Conservation (phyloP, 2,329 filamentous ascomycete species). For the Aureobasidium sp. region DNA sequence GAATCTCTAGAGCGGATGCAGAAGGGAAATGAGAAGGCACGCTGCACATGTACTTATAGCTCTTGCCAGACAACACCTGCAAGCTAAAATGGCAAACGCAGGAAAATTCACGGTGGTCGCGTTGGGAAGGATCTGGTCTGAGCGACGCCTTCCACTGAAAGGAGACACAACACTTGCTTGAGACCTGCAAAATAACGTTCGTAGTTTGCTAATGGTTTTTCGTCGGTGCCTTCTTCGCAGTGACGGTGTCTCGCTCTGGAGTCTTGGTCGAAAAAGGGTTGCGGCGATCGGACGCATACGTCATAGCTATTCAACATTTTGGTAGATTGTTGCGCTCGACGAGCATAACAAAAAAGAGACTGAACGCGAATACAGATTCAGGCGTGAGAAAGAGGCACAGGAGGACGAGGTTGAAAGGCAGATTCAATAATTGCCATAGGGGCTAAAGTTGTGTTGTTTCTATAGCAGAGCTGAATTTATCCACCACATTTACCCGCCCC, state of each 20-base stretch:
- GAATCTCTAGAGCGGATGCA: not conserved
- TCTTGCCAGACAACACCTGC: not conserved
- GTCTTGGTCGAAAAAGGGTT: not conserved
- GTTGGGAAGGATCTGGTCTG: not conserved
- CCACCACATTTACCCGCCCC: constrained; percentile 13
- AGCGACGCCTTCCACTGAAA: not conserved
- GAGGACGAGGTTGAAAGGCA: constrained; percentile 4
- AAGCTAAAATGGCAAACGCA: constrained; percentile 6
- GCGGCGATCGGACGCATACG: not conserved
- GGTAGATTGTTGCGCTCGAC: not conserved
- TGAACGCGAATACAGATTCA: not conserved
- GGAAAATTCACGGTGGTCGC: not conserved
- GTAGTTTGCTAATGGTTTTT: not conserved
- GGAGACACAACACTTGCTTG: not conserved
- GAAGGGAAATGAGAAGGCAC: not conserved
- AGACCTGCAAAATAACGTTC: not conserved
- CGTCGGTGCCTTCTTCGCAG: constrained; percentile 1
- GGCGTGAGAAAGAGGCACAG: not conserved
- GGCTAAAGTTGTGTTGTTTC: constrained; percentile 7
- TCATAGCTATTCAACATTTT: not conserved
- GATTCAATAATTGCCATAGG: constrained; percentile 5
- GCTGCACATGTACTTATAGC: constrained; percentile 5
- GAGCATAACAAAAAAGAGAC: not conserved
- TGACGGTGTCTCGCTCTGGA: constrained; percentile 9
- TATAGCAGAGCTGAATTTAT: not conserved